Evolutionary conservation across 2,329 filamentous ascomycete genomes (phyloP).

Genomic region (Aspergillus pseudoglaucus): DNA sequence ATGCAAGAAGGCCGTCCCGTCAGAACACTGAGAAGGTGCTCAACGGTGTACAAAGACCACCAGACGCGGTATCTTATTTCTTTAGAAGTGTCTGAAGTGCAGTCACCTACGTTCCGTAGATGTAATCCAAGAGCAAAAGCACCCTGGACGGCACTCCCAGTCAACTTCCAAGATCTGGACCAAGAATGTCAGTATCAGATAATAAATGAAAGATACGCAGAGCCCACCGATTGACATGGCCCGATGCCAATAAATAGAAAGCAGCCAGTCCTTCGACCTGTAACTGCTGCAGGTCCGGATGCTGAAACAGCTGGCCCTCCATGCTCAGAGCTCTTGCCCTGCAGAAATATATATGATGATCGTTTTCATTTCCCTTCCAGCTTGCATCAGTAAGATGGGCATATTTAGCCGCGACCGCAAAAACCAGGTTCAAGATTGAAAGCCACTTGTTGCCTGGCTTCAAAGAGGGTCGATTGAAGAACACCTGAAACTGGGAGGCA

Average conservation of each 20-base stretch:
- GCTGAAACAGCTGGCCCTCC: slow-evolving; percentile 33
- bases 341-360: slow-evolving; percentile 37
- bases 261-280: slow-evolving; percentile 38
- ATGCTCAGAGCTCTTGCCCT: slow-evolving; percentile 34
- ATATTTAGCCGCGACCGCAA: slow-evolving; percentile 38
- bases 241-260: slow-evolving; percentile 35
- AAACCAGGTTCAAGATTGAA: slow-evolving; percentile 40
- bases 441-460: slow-evolving; percentile 37
- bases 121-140: slow-evolving; percentile 39
- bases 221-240: slow-evolving; percentile 39
- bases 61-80: slow-evolving; percentile 41
- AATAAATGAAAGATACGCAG: not conserved
- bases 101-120: slow-evolving; percentile 33
- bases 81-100: slow-evolving; percentile 34
- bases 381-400: slow-evolving; percentile 31
- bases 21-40: slow-evolving; percentile 37
- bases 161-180: slow-evolving; percentile 37
- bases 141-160: slow-evolving; percentile 34
- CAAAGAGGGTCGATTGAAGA: slow-evolving; percentile 27
- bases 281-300: slow-evolving; percentile 38
- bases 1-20: slow-evolving; percentile 41
- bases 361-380: slow-evolving; percentile 31
- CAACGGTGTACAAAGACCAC: slow-evolving; percentile 40
- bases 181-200: slow-evolving; percentile 2
- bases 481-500: slow-evolving; percentile 35